Conservation (phyloP, 116 monocot species). For the Zostera marina region DNA sequence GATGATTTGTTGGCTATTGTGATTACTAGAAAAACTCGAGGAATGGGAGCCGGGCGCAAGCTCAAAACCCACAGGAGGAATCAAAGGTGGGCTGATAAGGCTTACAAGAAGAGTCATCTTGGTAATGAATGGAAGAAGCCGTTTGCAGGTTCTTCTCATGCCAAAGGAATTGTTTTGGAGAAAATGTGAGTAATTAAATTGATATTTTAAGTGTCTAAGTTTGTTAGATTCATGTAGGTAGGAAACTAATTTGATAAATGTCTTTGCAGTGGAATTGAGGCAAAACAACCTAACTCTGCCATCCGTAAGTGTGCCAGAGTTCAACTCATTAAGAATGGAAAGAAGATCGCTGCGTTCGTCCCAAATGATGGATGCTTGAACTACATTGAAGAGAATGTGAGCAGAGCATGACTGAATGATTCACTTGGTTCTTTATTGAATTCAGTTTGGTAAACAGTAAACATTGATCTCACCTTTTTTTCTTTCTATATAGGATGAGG, state of each 20-base stretch:
- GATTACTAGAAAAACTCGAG: not conserved
- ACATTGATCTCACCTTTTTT: not conserved
- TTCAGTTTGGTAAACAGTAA: not conserved
- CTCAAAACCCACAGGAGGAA: conserved; percentile 64
- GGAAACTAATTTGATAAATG: not conserved
- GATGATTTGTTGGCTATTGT: too few relatives aligned
- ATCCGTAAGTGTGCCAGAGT: conserved; percentile 67
- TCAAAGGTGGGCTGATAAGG: conserved; percentile 75
- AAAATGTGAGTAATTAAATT: conserved; percentile 23
- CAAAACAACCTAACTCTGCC: conserved; percentile 63
- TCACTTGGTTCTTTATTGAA: not conserved
- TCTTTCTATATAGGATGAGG: conserved; percentile 13
- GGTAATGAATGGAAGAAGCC: conserved; percentile 91
- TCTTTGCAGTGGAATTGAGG: conserved; percentile 44
- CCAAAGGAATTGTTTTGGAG: conserved; percentile 73
- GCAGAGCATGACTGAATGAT: not conserved
- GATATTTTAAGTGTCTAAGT: too few relatives aligned
- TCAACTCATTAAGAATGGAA: conserved; percentile 51
- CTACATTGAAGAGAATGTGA: conserved; percentile 42
- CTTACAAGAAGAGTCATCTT: conserved; percentile 75
- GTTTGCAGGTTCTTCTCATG: conserved; percentile 75
- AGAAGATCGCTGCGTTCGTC: conserved; percentile 57
- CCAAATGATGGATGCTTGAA: conserved; percentile 55
- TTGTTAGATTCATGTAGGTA: not conserved
- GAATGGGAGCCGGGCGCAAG: conserved; percentile 88